Percentiles rank a stretch among this genome's conserved stretches.
These are phyloP conservation scores for Xanthoparmelia taractica DNA, from an alignment of 495 filamentous ascomycete genomes.

Conservation along the genomic window DNA sequence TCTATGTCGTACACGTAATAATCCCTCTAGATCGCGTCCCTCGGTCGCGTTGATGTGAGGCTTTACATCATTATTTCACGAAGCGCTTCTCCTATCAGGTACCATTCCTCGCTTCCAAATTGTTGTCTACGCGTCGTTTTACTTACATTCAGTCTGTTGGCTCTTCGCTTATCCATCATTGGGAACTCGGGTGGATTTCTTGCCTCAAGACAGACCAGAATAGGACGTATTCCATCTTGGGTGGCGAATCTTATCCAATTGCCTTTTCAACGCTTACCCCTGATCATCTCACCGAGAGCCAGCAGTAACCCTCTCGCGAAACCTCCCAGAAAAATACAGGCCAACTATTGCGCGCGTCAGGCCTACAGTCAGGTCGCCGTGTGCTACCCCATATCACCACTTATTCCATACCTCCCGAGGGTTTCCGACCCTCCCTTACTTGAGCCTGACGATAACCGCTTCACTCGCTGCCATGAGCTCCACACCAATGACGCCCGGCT, in stretches of 20 bases:
- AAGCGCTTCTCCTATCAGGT: conserved; percentile 2
- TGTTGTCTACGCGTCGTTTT: neutral
- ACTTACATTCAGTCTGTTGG: neutral
- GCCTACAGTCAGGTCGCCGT: neutral
- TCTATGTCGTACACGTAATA: conserved; percentile 1
- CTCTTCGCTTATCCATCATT: neutral
- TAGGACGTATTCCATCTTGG: neutral
- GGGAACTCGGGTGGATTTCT: neutral
- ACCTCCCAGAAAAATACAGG: neutral
- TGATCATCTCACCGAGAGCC: neutral
- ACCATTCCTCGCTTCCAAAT: neutral
- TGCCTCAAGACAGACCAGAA: neutral
- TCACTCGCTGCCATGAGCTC: conserved; percentile 27
- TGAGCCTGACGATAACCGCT: neutral
- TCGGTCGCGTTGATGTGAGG: neutral
- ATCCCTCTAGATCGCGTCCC: neutral
- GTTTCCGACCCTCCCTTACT: neutral
- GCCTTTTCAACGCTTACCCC: neutral
- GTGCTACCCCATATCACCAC: neutral
- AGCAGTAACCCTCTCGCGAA: neutral
- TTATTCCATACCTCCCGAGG: neutral
- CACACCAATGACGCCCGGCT: conserved; percentile 35
- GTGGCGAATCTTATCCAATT: neutral
- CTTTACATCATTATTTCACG: conserved; percentile 1
- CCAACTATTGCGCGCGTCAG: neutral